These are phyloP conservation scores for Ruellia speciosa DNA, from an alignment of 305 asterid species.

Conservation along the genomic window DNA sequence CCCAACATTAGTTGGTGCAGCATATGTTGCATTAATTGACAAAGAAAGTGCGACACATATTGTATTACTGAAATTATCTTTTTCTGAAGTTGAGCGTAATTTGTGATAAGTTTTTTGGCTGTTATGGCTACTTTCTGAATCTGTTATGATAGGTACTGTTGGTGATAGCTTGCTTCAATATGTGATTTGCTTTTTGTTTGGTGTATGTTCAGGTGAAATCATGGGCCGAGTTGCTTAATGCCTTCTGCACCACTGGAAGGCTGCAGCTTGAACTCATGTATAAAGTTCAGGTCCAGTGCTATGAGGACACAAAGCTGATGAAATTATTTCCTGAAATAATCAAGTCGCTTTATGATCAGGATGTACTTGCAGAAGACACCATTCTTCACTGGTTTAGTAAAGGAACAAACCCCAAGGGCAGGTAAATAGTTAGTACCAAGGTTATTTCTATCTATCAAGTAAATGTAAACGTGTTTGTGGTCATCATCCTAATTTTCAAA, in stretches of 20 bases:
- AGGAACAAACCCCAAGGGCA: conserved; percentile 89
- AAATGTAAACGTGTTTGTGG: no score
- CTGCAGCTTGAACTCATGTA: conserved; percentile 92
- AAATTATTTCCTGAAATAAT: conserved; percentile 88
- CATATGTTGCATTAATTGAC: no score
- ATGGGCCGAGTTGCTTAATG: conserved; percentile 76
- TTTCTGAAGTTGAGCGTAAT: no score
- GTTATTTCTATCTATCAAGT: background rate
- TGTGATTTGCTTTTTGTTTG: background rate
- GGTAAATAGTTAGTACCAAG: conserved; percentile 26
- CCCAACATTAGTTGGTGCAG: no score
- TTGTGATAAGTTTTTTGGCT: no score
- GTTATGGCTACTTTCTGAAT: no score
- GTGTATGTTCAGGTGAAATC: conserved; percentile 59
- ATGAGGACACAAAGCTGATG: conserved; percentile 95
- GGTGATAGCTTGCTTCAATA: no score
- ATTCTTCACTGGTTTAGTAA: conserved; percentile 95
- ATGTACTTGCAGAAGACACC: conserved; percentile 92
- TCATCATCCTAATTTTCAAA: no score
- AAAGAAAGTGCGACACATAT: no score
- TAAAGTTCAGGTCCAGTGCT: conserved; percentile 93
- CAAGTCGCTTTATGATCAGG: conserved; percentile 86
- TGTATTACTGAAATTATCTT: no score
- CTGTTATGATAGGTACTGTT: no score
- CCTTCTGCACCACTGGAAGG: conserved; percentile 84